Base-by-base conservation (phyloP, 345 rosid species). In the Linum tenue region DNA sequence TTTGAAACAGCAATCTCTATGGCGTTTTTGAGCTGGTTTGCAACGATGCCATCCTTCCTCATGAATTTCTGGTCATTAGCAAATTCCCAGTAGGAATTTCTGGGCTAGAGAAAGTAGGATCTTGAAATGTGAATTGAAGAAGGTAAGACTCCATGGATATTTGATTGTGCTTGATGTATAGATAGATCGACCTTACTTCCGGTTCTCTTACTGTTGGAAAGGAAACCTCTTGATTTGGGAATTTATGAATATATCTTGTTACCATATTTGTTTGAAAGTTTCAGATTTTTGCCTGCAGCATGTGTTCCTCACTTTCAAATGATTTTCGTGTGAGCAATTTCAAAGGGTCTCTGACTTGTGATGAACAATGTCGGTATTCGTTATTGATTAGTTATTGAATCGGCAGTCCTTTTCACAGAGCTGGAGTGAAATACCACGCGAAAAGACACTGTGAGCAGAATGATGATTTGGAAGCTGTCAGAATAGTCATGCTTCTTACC, bases 21-120 rank as follows among this genome's bases (percentile, higher is more conserved):
- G 86, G 87, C 96, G 38, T 86, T 85, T 68, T 68, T 89, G 51
- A 79, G 87, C 79, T 89, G 92, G 90, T 79, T 85, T 37, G 80
- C 87, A 10, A 72, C 78, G 69, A 75, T 79, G 58, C 89, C 92
- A 1, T 86, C 87, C 55, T 85, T 85, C 67, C 75, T 89, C 68
- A 64, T 86, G 77, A 83, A 86, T 77, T 88, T 84, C 69, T 89
- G 89, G 91, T 72, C 83, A 14, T 70, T 91, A 78, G 92, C 98
- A 1, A 22, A 22, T 60, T 79, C 91, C 51, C 86, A 60, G 53
- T 78, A 72, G 78, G 68, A 65, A 36, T 44, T 36, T 60, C 31
- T 22, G n/a, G 3, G 51, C 0, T 7, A 42, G 7, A 37, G 39
- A 61, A 15, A 59, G 64, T 39, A 16, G 51, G 65, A 9, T 56